Conservation (phyloP, 1,284 basidiomycete genomes). For the Leccinum huronense region DNA sequence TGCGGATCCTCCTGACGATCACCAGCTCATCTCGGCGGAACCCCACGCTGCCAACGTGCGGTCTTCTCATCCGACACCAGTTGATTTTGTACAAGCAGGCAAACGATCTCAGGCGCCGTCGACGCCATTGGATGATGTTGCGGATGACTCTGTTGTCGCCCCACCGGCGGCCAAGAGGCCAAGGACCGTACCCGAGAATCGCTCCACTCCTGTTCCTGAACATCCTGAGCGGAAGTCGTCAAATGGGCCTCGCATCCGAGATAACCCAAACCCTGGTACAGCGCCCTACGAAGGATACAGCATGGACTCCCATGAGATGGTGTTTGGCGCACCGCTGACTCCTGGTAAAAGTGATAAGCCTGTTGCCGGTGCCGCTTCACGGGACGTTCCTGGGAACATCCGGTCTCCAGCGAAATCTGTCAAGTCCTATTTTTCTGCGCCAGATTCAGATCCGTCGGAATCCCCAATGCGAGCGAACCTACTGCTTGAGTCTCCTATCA, state of each 20-base stretch:
- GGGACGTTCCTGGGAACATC: constrained; percentile 15
- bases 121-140: constrained; percentile 8
- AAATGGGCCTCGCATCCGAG: constrained; percentile 8
- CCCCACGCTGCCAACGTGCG: constrained; percentile 11
- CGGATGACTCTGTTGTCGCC: constrained; percentile 8
- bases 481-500: constrained; percentile 37
- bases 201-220: constrained; percentile 1
- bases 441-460: constrained; percentile 39
- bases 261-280: constrained; percentile 7
- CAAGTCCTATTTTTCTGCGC: constrained; percentile 45
- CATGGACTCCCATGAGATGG: constrained; percentile 3
- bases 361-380: not conserved
- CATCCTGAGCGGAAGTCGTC: constrained; percentile 5
- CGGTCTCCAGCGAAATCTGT: constrained; percentile 35
- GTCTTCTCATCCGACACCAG: constrained; percentile 18
- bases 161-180: constrained; percentile 23
- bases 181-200: constrained; percentile 14
- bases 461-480: constrained; percentile 32
- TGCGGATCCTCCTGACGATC: constrained; percentile 20
- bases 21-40: constrained; percentile 3
- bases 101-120: constrained; percentile 24
- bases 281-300: not conserved
- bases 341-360: constrained; percentile 10
- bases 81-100: constrained; percentile 8
- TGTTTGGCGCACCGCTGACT: constrained; percentile 6